A percentile compares a stretch with the other conserved stretches of the same genome.
phyloP scores from a whole-genome alignment of 2,329 filamentous ascomycete species.

The Cladosporium sp. region DNA sequence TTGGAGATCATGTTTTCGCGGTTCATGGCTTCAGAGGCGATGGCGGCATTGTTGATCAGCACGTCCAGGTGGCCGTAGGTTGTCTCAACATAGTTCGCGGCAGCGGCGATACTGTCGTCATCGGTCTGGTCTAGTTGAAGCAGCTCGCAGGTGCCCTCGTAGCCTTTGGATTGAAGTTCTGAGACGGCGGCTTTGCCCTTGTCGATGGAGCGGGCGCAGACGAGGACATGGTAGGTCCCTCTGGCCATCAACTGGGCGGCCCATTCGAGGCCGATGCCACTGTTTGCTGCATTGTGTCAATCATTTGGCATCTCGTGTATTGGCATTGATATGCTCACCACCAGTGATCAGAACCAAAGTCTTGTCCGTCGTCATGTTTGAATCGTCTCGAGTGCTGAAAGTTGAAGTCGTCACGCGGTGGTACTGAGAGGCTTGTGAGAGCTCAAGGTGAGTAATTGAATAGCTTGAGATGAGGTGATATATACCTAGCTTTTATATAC shows the following conservation, averaged over 20 bases:
- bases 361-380: not conserved
- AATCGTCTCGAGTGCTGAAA: too few relatives aligned
- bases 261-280: slow-evolving; percentile 55
- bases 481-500: too few relatives aligned
- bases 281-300: slow-evolving; percentile 42
- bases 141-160: slow-evolving; percentile 34
- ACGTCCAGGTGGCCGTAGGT: slow-evolving; percentile 36
- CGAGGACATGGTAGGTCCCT: slow-evolving; percentile 50
- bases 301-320: too few relatives aligned
- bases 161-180: slow-evolving; percentile 27
- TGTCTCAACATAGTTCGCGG: slow-evolving; percentile 38
- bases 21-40: slow-evolving; percentile 18
- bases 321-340: not conserved
- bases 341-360: slow-evolving; percentile 10
- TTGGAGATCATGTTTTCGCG: slow-evolving; percentile 29
- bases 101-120: slow-evolving; percentile 47
- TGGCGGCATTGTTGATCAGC: slow-evolving; percentile 44
- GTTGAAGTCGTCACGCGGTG: too few relatives aligned
- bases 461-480: too few relatives aligned
- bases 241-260: slow-evolving; percentile 47
- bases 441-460: too few relatives aligned
- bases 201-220: slow-evolving; percentile 48
- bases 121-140: slow-evolving; percentile 50
- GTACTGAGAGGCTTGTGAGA: too few relatives aligned
- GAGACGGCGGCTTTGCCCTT: slow-evolving; percentile 48